Base-by-base conservation (phyloP, 495 filamentous ascomycete genomes). In the Penicillium paradoxum region DNA sequence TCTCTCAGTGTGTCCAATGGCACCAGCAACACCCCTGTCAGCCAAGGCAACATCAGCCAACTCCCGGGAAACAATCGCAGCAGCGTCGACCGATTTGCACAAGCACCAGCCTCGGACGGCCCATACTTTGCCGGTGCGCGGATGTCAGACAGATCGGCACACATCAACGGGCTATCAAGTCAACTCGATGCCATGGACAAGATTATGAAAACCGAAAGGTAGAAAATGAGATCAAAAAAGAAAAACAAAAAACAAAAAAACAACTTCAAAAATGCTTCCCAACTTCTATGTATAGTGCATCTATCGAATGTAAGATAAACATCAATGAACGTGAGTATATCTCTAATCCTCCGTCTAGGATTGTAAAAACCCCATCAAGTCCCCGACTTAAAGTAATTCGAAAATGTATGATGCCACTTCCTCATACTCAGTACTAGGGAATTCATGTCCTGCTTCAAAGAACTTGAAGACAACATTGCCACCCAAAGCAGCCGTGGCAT, bases 371-470 rank as follows among this genome's bases (percentile, higher is more conserved):
- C 13, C 2, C 4, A 8, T 17, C 15, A 4, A 51, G 8, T 37
- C 41, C 40, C 43, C 25, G 27, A 22, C 6, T 67, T 50, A 74
- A 44, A 70, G 45, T 60, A 76, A 54, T 34, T 73, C 67, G 33
- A 52, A 59, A 13, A 83, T 75, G 22, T 71, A 66, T 13, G 69
- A 60, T 5, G 73, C 80, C 37, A 83, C 69, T 39, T 80, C 79
- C 2, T 73, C 69, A 27, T 73, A 73, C 53, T 73, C 75, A 7
- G 77, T 74, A 61, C 81, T 80, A 14, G 80, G 76, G 41, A 83
- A 75, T 29, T 82, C 80, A 57, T 85, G 82, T 6, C 79, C 82
- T 4, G 74, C 79, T n/a, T 76, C 67, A 43, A 77, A 69, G 50
- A 67, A 71, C 47, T 74, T 65, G 55, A 79, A 73, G 21, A 68